Evolutionary conservation across 176 grass and related monocot species (phyloP).

Genomic region (Triticum timopheevii): DNA sequence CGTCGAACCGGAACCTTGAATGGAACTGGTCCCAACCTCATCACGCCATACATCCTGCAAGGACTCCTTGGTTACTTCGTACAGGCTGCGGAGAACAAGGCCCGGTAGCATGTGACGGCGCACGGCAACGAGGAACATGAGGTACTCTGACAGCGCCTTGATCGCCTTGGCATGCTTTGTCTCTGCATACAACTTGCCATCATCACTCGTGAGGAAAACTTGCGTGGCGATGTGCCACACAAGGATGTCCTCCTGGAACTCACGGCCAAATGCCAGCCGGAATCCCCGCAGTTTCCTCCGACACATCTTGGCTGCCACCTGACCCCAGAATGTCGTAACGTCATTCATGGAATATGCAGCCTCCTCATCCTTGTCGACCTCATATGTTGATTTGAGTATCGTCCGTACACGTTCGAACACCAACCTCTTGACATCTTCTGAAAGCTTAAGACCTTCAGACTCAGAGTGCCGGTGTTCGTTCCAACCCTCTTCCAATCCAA

Average conservation of each 20-base stretch:
- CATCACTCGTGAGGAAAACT: not conserved
- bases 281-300: not conserved
- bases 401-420: not conserved
- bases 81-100: not conserved
- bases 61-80: not conserved
- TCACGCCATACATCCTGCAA: not conserved
- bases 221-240: not conserved
- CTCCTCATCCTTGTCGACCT: not conserved
- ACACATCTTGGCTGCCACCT: not conserved
- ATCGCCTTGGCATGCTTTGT: not conserved
- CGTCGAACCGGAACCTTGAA: no score
- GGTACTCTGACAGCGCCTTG: not conserved
- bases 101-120: not conserved
- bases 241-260: not conserved
- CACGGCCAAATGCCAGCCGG: not conserved
- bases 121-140: conserved; percentile 5
- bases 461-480: no score
- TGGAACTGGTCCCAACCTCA: rapidly evolving
- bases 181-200: not conserved
- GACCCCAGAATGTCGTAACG: not conserved
- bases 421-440: not conserved
- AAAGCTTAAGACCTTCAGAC: not conserved
- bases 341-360: not conserved
- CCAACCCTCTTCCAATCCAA: not conserved
- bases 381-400: not conserved